Base-by-base conservation (phyloP, 73 alveolate species). In the Blepharisma stoltei region DNA sequence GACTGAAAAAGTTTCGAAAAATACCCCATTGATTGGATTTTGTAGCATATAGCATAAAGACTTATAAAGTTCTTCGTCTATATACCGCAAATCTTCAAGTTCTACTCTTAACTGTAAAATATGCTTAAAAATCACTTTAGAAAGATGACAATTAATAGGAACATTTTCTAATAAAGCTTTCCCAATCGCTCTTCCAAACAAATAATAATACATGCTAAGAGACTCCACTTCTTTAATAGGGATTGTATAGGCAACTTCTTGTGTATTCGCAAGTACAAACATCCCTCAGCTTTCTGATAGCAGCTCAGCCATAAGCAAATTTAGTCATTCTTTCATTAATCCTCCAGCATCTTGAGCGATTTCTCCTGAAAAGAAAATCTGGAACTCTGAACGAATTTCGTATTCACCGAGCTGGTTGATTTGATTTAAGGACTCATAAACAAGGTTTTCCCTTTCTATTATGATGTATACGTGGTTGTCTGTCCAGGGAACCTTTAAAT, bases 321-420 rank as follows among this genome's bases (percentile, higher is more conserved):
- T 88, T 27, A 88, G 83, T 81, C 92, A 90, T 55, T 90, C 97
- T 78, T 94, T 84, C 7, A 85, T 79, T 54, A 90, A 53, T 21
- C 97, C 97, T 38, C 97, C 97, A 6, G 97, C 97, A 81, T 90
- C 97, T 25, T 76, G 66, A 7, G 94, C 78, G 18, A 70, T 81
- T 81, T 90, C 97, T 14, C 92, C 92, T 37, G 46, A 38, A 71
- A 90, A 90, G 27, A 68, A 76, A 49, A 90, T 81, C 77, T 90
- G 89, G 78, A 90, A 45, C 73, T 89, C 96, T 75, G 88, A 85
- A 54, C 78, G 78, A 37, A 82, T 76, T 76, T 86, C 89, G 4
- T 77, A 71, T 37, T 78, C 71, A 46, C 86, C 83, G 47, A 90
- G 66, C 38, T 41, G 78, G 67, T 84, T 80, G 0, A 69, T 43